Evolutionary conservation across 2,329 filamentous ascomycete species (phyloP), one percentile per base, ranked within the genome.

Genomic region (Monosporascus sp.): DNA sequence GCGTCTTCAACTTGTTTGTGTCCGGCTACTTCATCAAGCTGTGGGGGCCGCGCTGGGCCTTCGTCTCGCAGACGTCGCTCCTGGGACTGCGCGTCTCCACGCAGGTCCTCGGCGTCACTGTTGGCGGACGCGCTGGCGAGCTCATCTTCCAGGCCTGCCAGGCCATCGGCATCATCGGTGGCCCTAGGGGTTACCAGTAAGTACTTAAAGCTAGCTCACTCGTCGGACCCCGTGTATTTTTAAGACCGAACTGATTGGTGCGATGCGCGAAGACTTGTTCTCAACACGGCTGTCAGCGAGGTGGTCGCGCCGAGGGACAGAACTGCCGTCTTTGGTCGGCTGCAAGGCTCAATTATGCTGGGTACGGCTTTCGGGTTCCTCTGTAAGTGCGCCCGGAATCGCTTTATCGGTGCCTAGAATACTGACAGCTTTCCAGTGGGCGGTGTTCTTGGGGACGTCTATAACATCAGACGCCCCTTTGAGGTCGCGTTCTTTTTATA

Each of bases 281-380:
- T 88, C 22, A 89, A 89, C 59, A 84, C 85, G 14, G 83, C 86
- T 45, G 83, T 85, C 1, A 80, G 84, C 2, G 85, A 89, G 63
- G 72, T 87, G 2, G 81, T 86, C 0, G 73, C 79, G 39, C 78
- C 84, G 0, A 70, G 76, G 20, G 72, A 80, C 51, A 74, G 86
- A 3, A 90, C 86, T 0, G 81, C 76, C 0, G 79, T 85, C 0
- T 81, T 89, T 53, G 86, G 86, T 0, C 57, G 61, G 58, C 70
- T 90, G 0, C 83, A 86, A 57, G 86, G 86, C 0, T 79, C 76
- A 51, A 80, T 86, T 52, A 86, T 88, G 78, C 73, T 89, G 2
- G 86, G 86, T 0, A 80, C 81, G 3, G 82, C 83, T 0, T 72
- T 84, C 8, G 86, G 84, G 0, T 88, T 82, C 51, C 70, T 89